These are phyloP conservation scores for Pseudopithomyces chartarum DNA, from an alignment of 2,329 filamentous ascomycete species.

Conservation along the genomic window DNA sequence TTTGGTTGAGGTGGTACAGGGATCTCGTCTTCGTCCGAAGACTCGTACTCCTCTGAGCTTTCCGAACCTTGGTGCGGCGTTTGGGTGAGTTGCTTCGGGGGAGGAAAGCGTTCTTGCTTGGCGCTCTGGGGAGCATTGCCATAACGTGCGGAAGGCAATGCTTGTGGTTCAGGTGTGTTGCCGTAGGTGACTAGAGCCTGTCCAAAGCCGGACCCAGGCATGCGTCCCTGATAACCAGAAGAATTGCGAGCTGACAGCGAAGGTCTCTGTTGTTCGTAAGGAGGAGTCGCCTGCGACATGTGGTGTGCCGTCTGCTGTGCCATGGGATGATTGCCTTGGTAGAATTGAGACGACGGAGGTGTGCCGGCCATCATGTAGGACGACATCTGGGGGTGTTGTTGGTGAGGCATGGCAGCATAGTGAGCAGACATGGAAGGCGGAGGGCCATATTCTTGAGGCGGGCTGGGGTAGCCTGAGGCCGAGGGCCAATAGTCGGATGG, in stretches of 20 bases:
- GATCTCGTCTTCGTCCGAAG: conserved; percentile 16
- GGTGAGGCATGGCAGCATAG: conserved; percentile 21
- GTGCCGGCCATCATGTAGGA: conserved; percentile 19
- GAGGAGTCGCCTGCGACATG: conserved; percentile 20
- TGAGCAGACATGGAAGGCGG: conserved; percentile 38
- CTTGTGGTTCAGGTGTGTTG: conserved; percentile 20
- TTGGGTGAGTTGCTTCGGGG: background rate
- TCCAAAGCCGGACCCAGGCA: conserved; percentile 21
- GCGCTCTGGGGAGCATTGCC: conserved; percentile 17
- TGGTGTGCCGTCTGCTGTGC: conserved; percentile 12
- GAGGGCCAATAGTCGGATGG: conserved; percentile 22
- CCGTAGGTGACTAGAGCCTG: conserved; percentile 30
- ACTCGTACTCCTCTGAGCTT: conserved; percentile 20
- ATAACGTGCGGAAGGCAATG: conserved; percentile 36
- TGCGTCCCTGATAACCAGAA: conserved; percentile 24
- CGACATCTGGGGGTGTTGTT: conserved; percentile 17
- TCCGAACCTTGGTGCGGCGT: conserved; percentile 17
- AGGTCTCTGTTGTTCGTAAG: conserved; percentile 30
- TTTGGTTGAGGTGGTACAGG: conserved; percentile 11
- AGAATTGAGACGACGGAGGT: conserved; percentile 21
- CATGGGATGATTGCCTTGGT: conserved; percentile 16
- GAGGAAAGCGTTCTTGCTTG: conserved; percentile 13
- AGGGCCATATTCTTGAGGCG: conserved; percentile 35
- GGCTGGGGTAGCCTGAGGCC: conserved; percentile 24
- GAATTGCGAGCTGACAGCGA: conserved; percentile 25